phyloP scores from a whole-genome alignment of 495 filamentous ascomycete genomes.

The Penicillium robsamsonii region DNA sequence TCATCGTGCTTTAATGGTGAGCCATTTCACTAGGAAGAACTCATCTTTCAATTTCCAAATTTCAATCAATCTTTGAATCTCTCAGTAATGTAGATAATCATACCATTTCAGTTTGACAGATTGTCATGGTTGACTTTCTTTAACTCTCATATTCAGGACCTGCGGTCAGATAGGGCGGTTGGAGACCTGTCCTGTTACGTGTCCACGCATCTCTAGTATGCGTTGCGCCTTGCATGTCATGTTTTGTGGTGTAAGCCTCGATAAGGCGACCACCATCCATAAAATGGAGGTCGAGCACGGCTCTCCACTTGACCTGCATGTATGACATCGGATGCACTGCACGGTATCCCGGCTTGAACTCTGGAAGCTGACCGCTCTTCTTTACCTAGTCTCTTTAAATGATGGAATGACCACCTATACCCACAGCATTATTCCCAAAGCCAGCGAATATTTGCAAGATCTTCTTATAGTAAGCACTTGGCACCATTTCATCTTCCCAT shows the following conservation, averaged over 20 bases:
- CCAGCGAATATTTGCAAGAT: neutral
- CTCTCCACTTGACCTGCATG: conserved; percentile 11
- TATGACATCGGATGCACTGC: conserved; percentile 10
- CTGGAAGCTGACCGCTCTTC: conserved; percentile 11
- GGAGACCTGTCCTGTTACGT: neutral
- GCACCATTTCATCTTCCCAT: neutral
- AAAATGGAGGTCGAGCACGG: neutral
- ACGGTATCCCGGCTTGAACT: neutral
- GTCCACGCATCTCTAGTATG: neutral
- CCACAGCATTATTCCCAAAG: neutral
- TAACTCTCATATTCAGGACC: neutral
- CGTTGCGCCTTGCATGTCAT: neutral
- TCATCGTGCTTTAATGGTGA: neutral
- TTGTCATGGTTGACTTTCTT: neutral
- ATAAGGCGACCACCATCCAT: neutral
- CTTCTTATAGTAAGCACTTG: neutral
- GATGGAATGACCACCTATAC: neutral
- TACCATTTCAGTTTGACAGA: neutral
- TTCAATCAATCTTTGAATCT: neutral
- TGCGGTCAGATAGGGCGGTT: neutral
- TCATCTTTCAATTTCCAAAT: no score
- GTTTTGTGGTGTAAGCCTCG: neutral
- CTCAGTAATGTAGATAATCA: neutral
- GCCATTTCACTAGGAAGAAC: neutral
- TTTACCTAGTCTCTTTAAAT: neutral